A percentile compares a stretch with the other conserved stretches of the same genome.
These are phyloP conservation scores for Trapa bicornis DNA, from an alignment of 345 rosid species.

Conservation along the genomic window DNA sequence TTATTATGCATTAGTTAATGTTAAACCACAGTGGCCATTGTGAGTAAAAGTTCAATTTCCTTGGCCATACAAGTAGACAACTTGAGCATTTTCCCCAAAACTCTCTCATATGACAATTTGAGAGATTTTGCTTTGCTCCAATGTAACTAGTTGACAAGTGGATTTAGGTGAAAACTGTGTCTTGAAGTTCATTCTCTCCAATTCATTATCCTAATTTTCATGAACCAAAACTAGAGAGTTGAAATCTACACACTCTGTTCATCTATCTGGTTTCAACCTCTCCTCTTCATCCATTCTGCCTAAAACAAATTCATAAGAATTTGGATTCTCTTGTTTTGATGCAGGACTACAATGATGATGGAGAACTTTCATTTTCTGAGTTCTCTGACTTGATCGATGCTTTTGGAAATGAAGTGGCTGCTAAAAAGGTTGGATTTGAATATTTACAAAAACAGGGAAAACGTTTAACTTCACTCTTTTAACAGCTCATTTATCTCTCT, in stretches of 20 bases:
- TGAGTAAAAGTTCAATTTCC: not conserved
- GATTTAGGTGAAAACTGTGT: not conserved
- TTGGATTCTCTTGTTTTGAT: conserved; percentile 2
- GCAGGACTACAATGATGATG: conserved; percentile 83
- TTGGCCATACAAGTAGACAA: not conserved
- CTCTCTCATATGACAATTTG: not conserved
- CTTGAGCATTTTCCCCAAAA: not conserved
- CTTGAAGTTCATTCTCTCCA: not conserved
- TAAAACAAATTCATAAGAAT: not conserved
- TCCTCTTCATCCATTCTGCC: not conserved
- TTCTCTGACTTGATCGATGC: conserved; percentile 65
- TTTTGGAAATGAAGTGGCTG: conserved; percentile 75
- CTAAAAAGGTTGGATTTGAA: conserved; percentile 45
- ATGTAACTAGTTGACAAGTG: not conserved
- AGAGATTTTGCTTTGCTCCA: not conserved
- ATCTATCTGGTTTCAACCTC: not conserved
- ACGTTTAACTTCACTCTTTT: not conserved
- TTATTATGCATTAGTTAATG: too few relatives aligned
- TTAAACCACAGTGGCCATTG: not conserved
- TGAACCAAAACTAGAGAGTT: not conserved
- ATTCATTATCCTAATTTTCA: not conserved
- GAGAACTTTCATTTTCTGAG: conserved; percentile 68
- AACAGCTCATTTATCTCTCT: conserved; percentile 9
- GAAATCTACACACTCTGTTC: not conserved
- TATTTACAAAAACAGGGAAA: not conserved